These are phyloP conservation scores for Neurospora sp. DNA, from an alignment of 495 filamentous ascomycete species.

Conservation along the genomic window DNA sequence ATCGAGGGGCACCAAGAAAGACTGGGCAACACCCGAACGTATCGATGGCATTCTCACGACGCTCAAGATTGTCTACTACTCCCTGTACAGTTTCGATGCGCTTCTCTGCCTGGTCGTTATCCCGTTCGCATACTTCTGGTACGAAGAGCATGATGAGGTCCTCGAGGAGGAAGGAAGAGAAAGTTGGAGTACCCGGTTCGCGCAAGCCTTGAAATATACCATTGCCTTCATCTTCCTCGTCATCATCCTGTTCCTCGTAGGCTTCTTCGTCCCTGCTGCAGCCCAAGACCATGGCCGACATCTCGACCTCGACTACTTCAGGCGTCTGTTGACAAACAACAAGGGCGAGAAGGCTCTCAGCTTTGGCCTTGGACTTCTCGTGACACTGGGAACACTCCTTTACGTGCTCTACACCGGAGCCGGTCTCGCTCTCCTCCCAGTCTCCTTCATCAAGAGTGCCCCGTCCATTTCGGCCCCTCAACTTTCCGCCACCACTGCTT, in stretches of 20 bases:
- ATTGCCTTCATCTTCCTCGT: constrained; percentile 70
- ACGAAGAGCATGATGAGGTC: constrained; percentile 90
- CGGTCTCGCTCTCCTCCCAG: constrained; percentile 79
- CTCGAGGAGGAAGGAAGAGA: constrained; percentile 68
- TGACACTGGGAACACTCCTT: constrained; percentile 71
- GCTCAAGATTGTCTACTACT: constrained; percentile 84
- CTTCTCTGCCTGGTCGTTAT: constrained; percentile 82
- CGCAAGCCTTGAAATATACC: constrained; percentile 84
- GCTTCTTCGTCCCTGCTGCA: constrained; percentile 82
- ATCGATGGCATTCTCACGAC: constrained; percentile 68
- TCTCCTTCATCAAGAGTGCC: constrained; percentile 81
- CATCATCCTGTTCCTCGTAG: constrained; percentile 77
- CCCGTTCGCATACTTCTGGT: constrained; percentile 96
- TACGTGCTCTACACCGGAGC: constrained; percentile 83
- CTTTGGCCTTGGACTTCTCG: constrained; percentile 76
- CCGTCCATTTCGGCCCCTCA: constrained; percentile 70
- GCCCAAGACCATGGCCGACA: constrained; percentile 49
- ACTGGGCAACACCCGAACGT: constrained; percentile 77
- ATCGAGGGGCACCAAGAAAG: constrained; percentile 71
- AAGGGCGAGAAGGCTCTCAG: constrained; percentile 87
- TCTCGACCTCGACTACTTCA: constrained; percentile 83
- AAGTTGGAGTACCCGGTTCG: constrained; percentile 56
- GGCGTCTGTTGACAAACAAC: constrained; percentile 69
- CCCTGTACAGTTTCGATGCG: constrained; percentile 84
- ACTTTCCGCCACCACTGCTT: constrained; percentile 60